phyloP scores from a whole-genome alignment of 2,329 filamentous ascomycete genomes.

The Coniochaeta ligniaria region DNA sequence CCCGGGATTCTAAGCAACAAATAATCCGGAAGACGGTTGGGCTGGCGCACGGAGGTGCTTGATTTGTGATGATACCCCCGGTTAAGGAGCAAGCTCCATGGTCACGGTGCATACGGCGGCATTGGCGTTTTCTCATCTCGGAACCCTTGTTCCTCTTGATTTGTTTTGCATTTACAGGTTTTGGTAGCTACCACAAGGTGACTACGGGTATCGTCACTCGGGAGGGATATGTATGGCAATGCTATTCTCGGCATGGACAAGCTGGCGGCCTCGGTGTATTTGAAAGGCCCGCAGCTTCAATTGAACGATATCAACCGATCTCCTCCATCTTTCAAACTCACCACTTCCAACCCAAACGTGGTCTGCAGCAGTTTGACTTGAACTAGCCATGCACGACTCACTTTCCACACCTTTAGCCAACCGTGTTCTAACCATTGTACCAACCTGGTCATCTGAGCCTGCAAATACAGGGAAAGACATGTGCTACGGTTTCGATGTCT shows the following conservation, averaged over 20 bases:
- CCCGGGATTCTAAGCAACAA: conserved; percentile 12
- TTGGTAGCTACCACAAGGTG: not conserved
- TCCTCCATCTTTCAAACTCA: not conserved
- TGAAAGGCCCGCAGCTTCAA: not conserved
- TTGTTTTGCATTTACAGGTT: not conserved
- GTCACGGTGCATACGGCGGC: not conserved
- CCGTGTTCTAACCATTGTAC: not conserved
- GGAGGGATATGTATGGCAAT: not conserved
- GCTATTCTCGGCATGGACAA: not conserved
- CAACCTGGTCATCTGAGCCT: not conserved
- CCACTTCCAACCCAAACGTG: not conserved
- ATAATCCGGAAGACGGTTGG: not conserved
- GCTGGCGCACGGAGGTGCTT: not conserved
- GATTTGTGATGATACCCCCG: conserved; percentile 12
- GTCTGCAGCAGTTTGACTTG: not conserved
- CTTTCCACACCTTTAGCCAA: not conserved
- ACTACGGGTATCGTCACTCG: not conserved
- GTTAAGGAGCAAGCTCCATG: not conserved
- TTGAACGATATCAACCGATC: not conserved
- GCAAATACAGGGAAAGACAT: not conserved
- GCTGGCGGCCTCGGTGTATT: not conserved
- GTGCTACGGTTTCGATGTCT: not conserved
- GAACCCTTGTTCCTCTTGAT: not conserved
- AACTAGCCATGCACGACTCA: too few species aligned
- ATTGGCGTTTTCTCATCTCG: not conserved